A percentile compares a stretch with the other conserved stretches of the same genome.
Conservation (phyloP, 805 yeast species). For the Kodamaea laetipori region DNA sequence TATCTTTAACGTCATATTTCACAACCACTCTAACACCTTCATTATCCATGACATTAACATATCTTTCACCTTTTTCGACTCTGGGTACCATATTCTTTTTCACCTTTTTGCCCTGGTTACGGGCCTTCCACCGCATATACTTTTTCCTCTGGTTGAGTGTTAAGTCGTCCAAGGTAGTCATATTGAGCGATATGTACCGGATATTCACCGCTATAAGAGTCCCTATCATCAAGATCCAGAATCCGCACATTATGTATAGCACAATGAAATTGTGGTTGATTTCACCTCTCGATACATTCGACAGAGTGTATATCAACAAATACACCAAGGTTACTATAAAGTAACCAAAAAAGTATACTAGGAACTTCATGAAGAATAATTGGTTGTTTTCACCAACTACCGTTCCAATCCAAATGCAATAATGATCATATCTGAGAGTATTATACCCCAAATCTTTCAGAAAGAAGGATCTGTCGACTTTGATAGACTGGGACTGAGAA, state of each 20-base stretch:
- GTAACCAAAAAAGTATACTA: constrained; percentile 37
- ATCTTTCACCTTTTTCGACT: constrained; percentile 40
- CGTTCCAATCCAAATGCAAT: constrained; percentile 74
- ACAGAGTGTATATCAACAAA: constrained; percentile 25
- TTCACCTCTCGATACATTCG: constrained; percentile 25
- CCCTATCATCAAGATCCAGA: constrained; percentile 48
- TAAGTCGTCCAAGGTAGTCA: constrained; percentile 63
- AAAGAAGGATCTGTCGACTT: constrained; percentile 71
- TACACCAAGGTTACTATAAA: constrained; percentile 35
- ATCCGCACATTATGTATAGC: constrained; percentile 44
- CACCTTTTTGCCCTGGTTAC: constrained; percentile 13
- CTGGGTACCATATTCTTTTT: constrained; percentile 21
- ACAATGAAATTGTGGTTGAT: constrained; percentile 53
- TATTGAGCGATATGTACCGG: constrained; percentile 47
- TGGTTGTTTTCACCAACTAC: constrained; percentile 72
- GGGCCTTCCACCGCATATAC: constrained; percentile 27
- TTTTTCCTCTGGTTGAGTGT: constrained; percentile 33
- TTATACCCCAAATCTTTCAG: constrained; percentile 57
- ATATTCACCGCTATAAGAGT: constrained; percentile 47
- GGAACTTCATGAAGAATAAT: constrained; percentile 56
- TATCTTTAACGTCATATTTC: constrained; percentile 29
- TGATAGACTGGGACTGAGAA: constrained; percentile 61
- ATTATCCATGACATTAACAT: constrained; percentile 40
- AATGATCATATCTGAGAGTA: constrained; percentile 80
- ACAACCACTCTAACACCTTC: constrained; percentile 41